A percentile compares a stretch with the other conserved stretches of the same genome.
These are phyloP conservation scores for Chlamydomonas reinhardtii DNA, from an alignment of 163 green algal genomes.

Conservation along the genomic window DNA sequence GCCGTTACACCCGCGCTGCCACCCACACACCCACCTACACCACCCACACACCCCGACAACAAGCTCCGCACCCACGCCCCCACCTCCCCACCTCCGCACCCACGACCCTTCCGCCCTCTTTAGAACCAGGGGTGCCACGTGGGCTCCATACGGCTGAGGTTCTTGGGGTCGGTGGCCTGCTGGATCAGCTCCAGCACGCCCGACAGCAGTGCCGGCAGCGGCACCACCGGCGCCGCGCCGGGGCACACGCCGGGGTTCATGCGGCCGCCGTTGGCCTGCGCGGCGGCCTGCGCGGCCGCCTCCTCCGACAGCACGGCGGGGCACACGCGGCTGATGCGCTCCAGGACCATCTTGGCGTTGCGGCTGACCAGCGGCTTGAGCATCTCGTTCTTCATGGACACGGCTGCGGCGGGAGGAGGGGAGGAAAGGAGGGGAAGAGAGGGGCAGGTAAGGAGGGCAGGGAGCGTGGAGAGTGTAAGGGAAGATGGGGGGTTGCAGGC, in stretches of 20 bases:
- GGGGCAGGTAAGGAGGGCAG: background rate
- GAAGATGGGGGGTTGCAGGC: no score
- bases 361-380: constrained; percentile 64
- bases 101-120: background rate
- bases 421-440: background rate
- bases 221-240: background rate
- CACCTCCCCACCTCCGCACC: background rate
- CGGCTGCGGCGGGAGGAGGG: background rate
- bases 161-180: constrained; percentile 75
- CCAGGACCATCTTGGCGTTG: constrained; percentile 62
- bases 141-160: constrained; percentile 95
- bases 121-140: constrained; percentile 94
- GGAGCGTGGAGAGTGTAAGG: no score
- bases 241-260: background rate
- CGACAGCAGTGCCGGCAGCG: constrained; percentile 41
- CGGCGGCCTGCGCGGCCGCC: background rate
- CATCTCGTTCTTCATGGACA: constrained; percentile 50
- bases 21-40: no score
- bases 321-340: constrained; percentile 40
- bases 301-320: constrained; percentile 42
- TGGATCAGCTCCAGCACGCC: constrained; percentile 77
- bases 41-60: no score
- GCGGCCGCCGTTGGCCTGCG: background rate
- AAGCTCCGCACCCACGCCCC: no score
- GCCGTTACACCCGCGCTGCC: no score